These are phyloP conservation scores for Panus rudis DNA, from an alignment of 768 basidiomycete genomes.

Conservation along the genomic window DNA sequence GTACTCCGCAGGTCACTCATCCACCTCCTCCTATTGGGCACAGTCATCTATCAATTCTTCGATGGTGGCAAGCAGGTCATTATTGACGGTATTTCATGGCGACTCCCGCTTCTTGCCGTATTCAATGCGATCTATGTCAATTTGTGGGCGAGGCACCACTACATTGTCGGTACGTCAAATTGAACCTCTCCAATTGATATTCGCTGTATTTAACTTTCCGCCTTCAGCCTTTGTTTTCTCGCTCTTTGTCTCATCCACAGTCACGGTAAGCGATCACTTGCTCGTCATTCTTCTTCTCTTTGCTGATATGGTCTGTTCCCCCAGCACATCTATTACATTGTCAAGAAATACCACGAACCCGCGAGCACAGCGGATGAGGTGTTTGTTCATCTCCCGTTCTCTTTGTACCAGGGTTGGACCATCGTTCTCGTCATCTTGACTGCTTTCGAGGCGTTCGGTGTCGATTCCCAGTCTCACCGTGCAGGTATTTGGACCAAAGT, in stretches of 20 bases:
- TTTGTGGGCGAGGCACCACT: constrained; percentile 75
- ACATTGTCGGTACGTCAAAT: constrained; percentile 46
- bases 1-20: constrained; percentile 61
- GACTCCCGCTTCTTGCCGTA: constrained; percentile 81
- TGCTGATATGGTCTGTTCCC: constrained; percentile 33
- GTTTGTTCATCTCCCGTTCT: constrained; percentile 94
- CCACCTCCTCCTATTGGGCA: constrained; percentile 86
- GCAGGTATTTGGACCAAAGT: constrained; percentile 91
- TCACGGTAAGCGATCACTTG: constrained; percentile 37
- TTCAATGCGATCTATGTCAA: constrained; percentile 88
- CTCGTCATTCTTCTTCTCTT: constrained; percentile 23
- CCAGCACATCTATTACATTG: constrained; percentile 92
- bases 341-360: constrained; percentile 78
- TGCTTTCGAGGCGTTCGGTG: constrained; percentile 86
- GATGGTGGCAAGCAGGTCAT: constrained; percentile 67
- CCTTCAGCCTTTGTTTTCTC: constrained; percentile 75
- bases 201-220: constrained; percentile 12
- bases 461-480: constrained; percentile 51
- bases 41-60: constrained; percentile 87
- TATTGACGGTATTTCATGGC: constrained; percentile 85
- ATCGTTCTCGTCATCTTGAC: constrained; percentile 78
- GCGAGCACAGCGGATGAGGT: constrained; percentile 68
- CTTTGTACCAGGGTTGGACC: constrained; percentile 91
- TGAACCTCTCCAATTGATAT: no score
- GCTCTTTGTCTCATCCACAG: constrained; percentile 76